Base-by-base conservation (phyloP, 345 rosid species). In the Populus simonii region DNA sequence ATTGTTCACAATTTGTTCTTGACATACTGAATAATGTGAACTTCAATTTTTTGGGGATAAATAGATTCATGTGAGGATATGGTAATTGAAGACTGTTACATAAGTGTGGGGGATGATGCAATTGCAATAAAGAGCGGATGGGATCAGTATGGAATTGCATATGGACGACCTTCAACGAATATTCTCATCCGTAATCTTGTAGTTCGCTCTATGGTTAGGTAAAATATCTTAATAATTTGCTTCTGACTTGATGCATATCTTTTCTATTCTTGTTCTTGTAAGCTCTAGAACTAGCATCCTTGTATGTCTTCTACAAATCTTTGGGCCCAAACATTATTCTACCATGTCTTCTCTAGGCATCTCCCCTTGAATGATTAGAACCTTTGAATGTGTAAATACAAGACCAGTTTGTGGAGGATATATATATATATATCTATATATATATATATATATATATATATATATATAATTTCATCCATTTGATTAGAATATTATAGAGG, bases 41-140 rank as follows among this genome's bases (percentile, higher is more conserved):
- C 35, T 43, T 41, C 51, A 77, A 3, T 3, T 57, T 41, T 79
- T 75, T 39, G 57, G 35, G 63, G 12, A 16, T 73, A 31, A 83
- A 74, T 88, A 93, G 99, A 96, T 89, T 96, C 99, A 1, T 96
- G 96, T 39, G 92, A 91, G 83, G 96, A 93, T 84, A 90, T 96
- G 93, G 92, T 96, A 31, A 96, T 96, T 33, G 98, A 96, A 80
- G 90, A 93, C 81, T 93, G 98, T 78, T 96, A 93, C 82, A 96
- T 96, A 76, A 96, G 99, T 73, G 96, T 93, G 17, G 99, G 99
- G 68, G 99, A 96, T 82, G 99, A 96, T 81, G 97, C 88, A 0
- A 88, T 96, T 72, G 99, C 98, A 4, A 96, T 96, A 83, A 93
- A 95, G 85, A 95, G 98, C 80, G 99, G 99, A 38, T 93, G 99